A percentile compares a stretch with the other conserved stretches of the same genome.
Evolutionary conservation across 257 asterid genomes (phyloP).

Genomic region (Solanum bukasovii): DNA sequence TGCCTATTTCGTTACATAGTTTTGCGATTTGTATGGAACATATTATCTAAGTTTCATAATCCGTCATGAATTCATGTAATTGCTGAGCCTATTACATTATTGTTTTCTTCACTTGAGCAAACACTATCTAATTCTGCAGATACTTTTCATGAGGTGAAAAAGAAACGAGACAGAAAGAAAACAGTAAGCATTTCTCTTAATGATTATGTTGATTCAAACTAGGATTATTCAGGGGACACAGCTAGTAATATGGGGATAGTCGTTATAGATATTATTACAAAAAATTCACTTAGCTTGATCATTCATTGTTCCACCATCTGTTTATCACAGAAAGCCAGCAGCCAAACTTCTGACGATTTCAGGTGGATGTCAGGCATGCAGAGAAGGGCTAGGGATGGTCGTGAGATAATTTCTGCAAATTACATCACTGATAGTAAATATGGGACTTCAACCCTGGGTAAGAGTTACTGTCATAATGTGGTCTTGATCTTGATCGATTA

Average conservation of each 20-base stretch:
- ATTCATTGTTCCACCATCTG: neutral
- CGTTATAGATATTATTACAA: neutral
- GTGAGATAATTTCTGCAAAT: constrained; percentile 17
- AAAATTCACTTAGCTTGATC: neutral
- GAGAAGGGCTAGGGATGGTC: constrained; percentile 27
- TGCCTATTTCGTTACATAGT: neutral
- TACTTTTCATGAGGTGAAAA: constrained; percentile 56
- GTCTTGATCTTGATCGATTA: neutral
- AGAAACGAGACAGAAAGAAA: constrained; percentile 44
- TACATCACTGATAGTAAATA: constrained; percentile 24
- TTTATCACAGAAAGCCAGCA: constrained; percentile 21
- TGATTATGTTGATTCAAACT: neutral
- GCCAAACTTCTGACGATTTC: constrained; percentile 5
- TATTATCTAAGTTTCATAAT: neutral
- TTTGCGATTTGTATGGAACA: neutral
- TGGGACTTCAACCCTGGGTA: neutral
- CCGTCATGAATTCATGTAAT: neutral
- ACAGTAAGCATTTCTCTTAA: constrained; percentile 23
- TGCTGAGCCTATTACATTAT: neutral
- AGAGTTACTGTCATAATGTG: neutral
- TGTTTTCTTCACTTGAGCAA: neutral
- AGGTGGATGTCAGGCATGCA: constrained; percentile 22
- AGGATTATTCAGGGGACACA: neutral
- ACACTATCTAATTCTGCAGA: constrained; percentile 19
- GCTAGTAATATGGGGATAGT: neutral